A percentile compares a stretch with the other conserved stretches of the same genome.
These are phyloP conservation scores for Fusarium haematococcum DNA, from an alignment of 2,329 filamentous ascomycete species.

Conservation along the genomic window DNA sequence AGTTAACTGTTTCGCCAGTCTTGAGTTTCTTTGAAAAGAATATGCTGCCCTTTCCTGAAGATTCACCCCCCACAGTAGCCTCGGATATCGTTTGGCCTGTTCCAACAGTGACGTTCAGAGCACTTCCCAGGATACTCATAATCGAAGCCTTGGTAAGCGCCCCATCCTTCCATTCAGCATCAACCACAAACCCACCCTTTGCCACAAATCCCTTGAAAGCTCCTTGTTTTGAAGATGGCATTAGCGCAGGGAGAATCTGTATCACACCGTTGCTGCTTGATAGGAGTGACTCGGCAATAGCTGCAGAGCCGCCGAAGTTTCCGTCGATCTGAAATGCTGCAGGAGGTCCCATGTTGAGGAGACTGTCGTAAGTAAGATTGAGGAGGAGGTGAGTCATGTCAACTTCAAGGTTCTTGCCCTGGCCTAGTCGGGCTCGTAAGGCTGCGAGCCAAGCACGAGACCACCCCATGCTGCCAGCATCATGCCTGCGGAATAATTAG, in stretches of 20 bases:
- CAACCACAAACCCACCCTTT: slow-evolving; percentile 26
- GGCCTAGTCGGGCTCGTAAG: background rate
- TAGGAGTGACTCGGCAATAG: background rate
- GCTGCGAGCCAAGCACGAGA: slow-evolving; percentile 1
- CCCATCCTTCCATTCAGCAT: background rate
- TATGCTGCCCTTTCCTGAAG: background rate
- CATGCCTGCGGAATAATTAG: background rate
- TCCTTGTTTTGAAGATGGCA: background rate
- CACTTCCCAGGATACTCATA: background rate
- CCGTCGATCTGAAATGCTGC: slow-evolving; percentile 10
- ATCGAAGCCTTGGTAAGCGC: background rate
- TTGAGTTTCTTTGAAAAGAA: background rate
- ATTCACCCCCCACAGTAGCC: background rate
- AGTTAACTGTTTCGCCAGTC: background rate
- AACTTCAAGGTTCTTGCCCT: background rate
- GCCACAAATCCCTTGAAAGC: background rate
- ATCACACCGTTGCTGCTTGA: background rate
- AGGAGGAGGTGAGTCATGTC: slow-evolving; percentile 1
- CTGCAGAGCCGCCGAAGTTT: slow-evolving; percentile 4
- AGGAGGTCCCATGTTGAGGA: background rate
- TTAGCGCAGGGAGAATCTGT: background rate
- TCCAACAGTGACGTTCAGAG: background rate
- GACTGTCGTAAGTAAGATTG: slow-evolving; percentile 2
- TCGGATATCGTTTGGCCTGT: background rate
- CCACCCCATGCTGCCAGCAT: background rate